Conservation (phyloP, 768 basidiomycete species). For the Tricholoma matsutake region DNA sequence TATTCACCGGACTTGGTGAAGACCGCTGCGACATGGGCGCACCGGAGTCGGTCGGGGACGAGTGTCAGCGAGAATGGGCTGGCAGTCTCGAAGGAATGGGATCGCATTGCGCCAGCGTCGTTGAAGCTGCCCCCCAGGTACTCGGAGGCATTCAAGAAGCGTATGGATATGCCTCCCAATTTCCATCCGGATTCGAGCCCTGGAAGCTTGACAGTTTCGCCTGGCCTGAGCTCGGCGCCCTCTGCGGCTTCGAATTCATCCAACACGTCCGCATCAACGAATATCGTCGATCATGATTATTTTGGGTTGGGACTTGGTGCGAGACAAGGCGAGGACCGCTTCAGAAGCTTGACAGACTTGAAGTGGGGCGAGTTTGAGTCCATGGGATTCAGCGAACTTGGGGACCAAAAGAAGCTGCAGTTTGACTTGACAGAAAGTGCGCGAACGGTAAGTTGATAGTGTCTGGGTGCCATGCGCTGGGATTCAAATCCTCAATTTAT, state of each 20-base stretch:
- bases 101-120: slow-evolving; percentile 60
- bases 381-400: slow-evolving; percentile 67
- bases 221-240: slow-evolving; percentile 26
- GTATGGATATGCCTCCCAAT: slow-evolving; percentile 63
- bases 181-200: slow-evolving; percentile 54
- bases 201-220: slow-evolving; percentile 22
- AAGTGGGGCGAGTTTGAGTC: slow-evolving; percentile 92
- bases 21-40: slow-evolving; percentile 48
- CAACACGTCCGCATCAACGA: slow-evolving; percentile 26
- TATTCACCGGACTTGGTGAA: slow-evolving; percentile 86
- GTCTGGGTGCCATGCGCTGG: background rate
- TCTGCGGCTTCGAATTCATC: slow-evolving; percentile 44
- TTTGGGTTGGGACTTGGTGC: slow-evolving; percentile 33
- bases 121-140: slow-evolving; percentile 65
- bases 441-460: slow-evolving; percentile 43
- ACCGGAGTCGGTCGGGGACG: slow-evolving; percentile 23
- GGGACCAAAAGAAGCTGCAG: slow-evolving; percentile 70
- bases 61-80: slow-evolving; percentile 41
- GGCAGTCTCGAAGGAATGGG: slow-evolving; percentile 71
- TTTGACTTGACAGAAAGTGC: slow-evolving; percentile 94
- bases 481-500: background rate
- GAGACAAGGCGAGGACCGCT: slow-evolving; percentile 61
- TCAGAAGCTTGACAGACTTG: slow-evolving; percentile 78
- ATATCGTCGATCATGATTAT: slow-evolving; percentile 32
- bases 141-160: slow-evolving; percentile 71